phyloP scores from a whole-genome alignment of 352 stramenopile genomes.

The Globisporangium middletonii region DNA sequence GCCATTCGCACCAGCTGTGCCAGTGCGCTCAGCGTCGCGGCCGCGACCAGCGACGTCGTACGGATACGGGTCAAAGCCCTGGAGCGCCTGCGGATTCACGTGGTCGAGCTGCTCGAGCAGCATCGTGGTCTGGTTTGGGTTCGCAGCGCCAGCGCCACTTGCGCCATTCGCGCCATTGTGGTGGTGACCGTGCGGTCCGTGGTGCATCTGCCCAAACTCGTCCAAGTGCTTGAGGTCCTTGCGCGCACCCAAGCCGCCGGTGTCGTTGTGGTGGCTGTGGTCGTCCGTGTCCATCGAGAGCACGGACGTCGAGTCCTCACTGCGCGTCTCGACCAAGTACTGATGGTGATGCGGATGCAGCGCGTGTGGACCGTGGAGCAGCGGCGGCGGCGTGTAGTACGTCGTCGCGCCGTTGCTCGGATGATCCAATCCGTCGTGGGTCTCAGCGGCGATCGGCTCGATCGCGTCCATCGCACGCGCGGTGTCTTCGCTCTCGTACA shows the following conservation, averaged over 20 bases:
- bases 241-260: conserved; percentile 1
- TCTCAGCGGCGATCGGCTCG: not conserved
- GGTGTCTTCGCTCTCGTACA: conserved; percentile 44
- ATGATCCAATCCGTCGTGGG: not conserved
- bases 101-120: conserved; percentile 81
- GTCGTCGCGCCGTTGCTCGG: conserved; percentile 1
- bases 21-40: not conserved
- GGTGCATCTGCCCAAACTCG: conserved; percentile 3
- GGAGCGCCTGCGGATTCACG: conserved; percentile 83
- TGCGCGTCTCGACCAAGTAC: conserved; percentile 12
- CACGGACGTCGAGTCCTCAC: conserved; percentile 14
- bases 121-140: conserved; percentile 66
- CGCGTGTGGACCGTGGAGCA: not conserved
- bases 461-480: not conserved
- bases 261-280: conserved; percentile 16
- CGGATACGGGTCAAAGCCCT: conserved; percentile 81
- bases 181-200: not conserved
- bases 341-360: conserved; percentile 8
- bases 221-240: conserved; percentile 13
- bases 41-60: conserved; percentile 49
- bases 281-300: conserved; percentile 16
- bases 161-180: too few species aligned
- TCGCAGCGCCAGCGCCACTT: conserved; percentile 6
- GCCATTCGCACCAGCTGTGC: not conserved
- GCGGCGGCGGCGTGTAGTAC: conserved; percentile 6